Percentiles rank a stretch among this genome's conserved stretches.
These are phyloP conservation scores for Heteromeles arbutifolia DNA, from an alignment of 306 rosid species.

Conservation along the genomic window DNA sequence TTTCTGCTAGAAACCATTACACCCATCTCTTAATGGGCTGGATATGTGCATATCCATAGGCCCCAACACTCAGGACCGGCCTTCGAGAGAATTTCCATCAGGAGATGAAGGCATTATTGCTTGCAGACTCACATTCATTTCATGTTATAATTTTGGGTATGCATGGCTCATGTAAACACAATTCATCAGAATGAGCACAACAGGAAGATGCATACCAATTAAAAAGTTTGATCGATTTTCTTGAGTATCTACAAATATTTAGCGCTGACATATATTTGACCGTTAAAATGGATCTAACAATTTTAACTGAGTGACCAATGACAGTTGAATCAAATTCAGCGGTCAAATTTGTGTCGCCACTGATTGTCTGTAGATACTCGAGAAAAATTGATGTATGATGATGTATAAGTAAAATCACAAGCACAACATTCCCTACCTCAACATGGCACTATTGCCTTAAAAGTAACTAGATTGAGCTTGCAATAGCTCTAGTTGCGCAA, in stretches of 20 bases:
- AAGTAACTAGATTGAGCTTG: slow-evolving; percentile 72
- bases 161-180: not conserved
- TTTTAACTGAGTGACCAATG: not conserved
- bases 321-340: not conserved
- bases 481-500: slow-evolving; percentile 68
- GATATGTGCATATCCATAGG: no score
- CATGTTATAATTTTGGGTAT: not conserved
- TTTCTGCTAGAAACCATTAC: no score
- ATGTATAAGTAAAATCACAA: not conserved
- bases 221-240: not conserved
- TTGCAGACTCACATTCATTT: not conserved
- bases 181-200: not conserved
- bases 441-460: slow-evolving; percentile 26
- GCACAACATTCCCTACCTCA: not conserved
- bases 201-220: not conserved
- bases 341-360: no score
- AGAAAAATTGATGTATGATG: not conserved
- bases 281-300: not conserved
- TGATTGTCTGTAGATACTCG: no score
- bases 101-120: not conserved
- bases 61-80: no score
- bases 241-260: no score
- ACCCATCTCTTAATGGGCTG: no score
- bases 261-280: not conserved
- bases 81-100: no score